A percentile compares a stretch with the other conserved stretches of the same genome.
phyloP scores from a whole-genome alignment of 2,329 filamentous ascomycete genomes.

The Alternaria metachromatica region DNA sequence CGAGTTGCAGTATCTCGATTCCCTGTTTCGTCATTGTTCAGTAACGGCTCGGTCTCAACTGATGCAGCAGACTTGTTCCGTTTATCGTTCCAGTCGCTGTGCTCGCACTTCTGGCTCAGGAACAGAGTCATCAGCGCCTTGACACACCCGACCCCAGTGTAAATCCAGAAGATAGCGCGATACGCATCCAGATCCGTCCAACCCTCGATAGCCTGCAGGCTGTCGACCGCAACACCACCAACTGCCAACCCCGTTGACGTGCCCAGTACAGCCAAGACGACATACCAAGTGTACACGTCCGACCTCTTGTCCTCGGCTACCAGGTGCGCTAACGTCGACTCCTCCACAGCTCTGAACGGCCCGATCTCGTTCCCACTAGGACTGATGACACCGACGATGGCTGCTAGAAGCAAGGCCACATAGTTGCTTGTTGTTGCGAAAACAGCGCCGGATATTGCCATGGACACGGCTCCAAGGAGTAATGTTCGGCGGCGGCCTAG shows the following conservation, averaged over 20 bases:
- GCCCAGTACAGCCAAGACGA: constrained; percentile 47
- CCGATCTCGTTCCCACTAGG: constrained; percentile 51
- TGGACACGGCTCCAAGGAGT: constrained; percentile 42
- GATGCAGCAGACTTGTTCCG: constrained; percentile 7
- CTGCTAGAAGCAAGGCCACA: constrained; percentile 39
- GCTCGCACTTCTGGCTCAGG: constrained; percentile 50
- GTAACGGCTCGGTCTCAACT: constrained; percentile 35
- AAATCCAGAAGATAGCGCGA: constrained; percentile 52
- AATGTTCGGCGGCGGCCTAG: constrained; percentile 45
- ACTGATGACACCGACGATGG: constrained; percentile 49
- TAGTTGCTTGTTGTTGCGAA: constrained; percentile 46
- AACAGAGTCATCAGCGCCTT: constrained; percentile 50
- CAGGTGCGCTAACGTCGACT: constrained; percentile 48
- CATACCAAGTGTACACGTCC: constrained; percentile 52
- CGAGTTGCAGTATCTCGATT: neutral
- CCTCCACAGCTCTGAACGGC: constrained; percentile 50
- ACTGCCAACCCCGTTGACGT: constrained; percentile 42
- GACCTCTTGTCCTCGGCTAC: constrained; percentile 36
- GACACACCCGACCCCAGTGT: constrained; percentile 50
- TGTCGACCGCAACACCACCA: constrained; percentile 49
- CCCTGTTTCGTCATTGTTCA: constrained; percentile 14
- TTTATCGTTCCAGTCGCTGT: constrained; percentile 13
- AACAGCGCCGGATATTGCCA: constrained; percentile 45
- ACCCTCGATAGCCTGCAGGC: constrained; percentile 34
- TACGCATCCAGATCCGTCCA: constrained; percentile 51